A percentile compares a stretch with the other conserved stretches of the same genome.
Evolutionary conservation across 768 basidiomycete genomes (phyloP).

Genomic region (Lactarius vividus): DNA sequence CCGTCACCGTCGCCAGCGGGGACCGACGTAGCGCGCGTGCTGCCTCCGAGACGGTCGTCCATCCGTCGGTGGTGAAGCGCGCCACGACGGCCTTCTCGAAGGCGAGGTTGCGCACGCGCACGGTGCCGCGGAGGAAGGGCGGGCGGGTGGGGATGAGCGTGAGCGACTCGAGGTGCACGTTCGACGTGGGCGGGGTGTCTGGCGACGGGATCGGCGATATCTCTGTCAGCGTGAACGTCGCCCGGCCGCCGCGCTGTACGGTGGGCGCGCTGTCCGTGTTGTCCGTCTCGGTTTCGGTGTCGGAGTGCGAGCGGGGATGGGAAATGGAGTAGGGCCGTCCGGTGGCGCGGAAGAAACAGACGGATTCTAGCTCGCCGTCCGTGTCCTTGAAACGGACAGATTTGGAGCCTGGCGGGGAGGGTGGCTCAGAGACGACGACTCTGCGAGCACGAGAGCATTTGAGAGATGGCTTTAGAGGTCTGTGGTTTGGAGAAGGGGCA

Average conservation of each 20-base stretch:
- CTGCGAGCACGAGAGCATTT: neutral
- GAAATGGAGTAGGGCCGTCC: constrained; percentile 13
- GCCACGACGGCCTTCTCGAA: constrained; percentile 48
- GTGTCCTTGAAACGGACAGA: constrained; percentile 14
- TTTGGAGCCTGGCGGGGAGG: neutral
- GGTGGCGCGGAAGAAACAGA: constrained; percentile 7
- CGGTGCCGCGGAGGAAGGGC: constrained; percentile 38
- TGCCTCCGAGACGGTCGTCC: constrained; percentile 52
- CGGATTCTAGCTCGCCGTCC: constrained; percentile 4
- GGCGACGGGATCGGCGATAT: constrained; percentile 8
- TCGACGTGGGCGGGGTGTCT: neutral
- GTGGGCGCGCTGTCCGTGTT: neutral
- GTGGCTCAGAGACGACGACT: too few species aligned
- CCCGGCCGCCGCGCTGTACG: neutral
- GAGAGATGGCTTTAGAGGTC: constrained; percentile 10
- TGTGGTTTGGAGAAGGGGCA: neutral
- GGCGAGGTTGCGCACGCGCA: constrained; percentile 46
- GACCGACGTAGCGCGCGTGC: neutral
- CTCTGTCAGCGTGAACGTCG: neutral
- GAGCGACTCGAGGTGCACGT: constrained; percentile 16
- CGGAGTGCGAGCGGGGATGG: neutral
- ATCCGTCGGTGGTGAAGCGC: constrained; percentile 51
- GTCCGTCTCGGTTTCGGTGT: constrained; percentile 13
- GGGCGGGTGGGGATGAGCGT: neutral
- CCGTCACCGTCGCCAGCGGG: neutral